These are phyloP conservation scores for Teunomyces aglyptinius DNA, from an alignment of 805 yeast genomes.

Conservation along the genomic window DNA sequence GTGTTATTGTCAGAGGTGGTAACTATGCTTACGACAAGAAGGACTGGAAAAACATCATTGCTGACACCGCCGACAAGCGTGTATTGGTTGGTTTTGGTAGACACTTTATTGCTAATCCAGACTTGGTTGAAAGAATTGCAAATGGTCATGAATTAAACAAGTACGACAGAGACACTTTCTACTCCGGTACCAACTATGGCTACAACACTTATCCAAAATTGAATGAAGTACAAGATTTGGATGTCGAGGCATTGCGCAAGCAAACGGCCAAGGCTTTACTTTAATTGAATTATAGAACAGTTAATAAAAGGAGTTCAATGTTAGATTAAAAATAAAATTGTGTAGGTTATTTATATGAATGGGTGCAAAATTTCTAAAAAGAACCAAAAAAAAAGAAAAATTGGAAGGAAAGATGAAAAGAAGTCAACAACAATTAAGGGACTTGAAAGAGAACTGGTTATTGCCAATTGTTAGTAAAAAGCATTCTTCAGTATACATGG, in stretches of 20 bases:
- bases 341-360: slow-evolving; percentile 28
- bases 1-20: slow-evolving; percentile 27
- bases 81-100: slow-evolving; percentile 46
- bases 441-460: too few species aligned
- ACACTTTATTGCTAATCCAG: slow-evolving; percentile 55
- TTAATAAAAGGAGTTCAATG: slow-evolving; percentile 40
- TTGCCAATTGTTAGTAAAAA: too few species aligned
- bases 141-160: slow-evolving; percentile 38
- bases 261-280: neutral
- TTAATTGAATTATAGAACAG: slow-evolving; percentile 34
- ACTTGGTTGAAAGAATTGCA: slow-evolving; percentile 45
- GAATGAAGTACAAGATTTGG: neutral
- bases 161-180: slow-evolving; percentile 52
- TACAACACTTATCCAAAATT: slow-evolving; percentile 10
- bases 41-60: slow-evolving; percentile 10
- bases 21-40: slow-evolving; percentile 22
- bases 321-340: slow-evolving; percentile 9
- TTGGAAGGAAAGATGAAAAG: too few species aligned
- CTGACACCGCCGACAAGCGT: slow-evolving; percentile 13
- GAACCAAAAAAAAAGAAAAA: too few species aligned
- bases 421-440: too few species aligned
- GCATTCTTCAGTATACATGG: too few species aligned
- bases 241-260: neutral
- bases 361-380: slow-evolving; percentile 17
- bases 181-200: slow-evolving; percentile 28